These are phyloP conservation scores for Hypoxylon rubiginosum DNA, from an alignment of 2,329 filamentous ascomycete species.

Conservation along the genomic window DNA sequence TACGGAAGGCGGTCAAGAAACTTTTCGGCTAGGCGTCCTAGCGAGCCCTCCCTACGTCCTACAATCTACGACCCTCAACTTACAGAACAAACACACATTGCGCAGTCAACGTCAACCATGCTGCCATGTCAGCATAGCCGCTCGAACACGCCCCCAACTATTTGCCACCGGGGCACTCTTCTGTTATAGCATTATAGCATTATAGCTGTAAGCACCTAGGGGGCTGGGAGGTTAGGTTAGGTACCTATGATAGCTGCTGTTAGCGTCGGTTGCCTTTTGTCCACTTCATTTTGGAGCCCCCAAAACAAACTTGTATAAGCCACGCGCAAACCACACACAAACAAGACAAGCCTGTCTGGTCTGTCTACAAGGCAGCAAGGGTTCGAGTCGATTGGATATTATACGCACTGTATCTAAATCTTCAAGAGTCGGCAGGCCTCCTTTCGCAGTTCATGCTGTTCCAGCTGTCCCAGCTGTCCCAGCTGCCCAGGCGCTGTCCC, in stretches of 20 bases:
- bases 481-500: neutral
- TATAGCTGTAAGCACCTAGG: neutral
- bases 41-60: neutral
- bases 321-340: neutral
- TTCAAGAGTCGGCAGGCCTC: neutral
- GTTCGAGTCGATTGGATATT: neutral
- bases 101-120: neutral
- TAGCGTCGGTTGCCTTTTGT: slow-evolving; percentile 1
- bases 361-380: neutral
- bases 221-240: neutral
- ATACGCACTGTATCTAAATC: neutral
- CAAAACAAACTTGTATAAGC: neutral
- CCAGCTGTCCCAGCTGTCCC: too few species aligned
- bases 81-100: neutral
- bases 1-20: too few species aligned
- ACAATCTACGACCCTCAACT: neutral
- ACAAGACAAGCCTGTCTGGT: neutral
- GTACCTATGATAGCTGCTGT: neutral
- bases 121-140: neutral
- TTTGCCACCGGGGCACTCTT: neutral
- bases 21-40: neutral
- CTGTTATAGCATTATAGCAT: neutral
- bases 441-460: neutral
- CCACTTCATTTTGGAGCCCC: neutral
- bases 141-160: neutral